Evolutionary conservation across 2,329 filamentous ascomycete genomes (phyloP).

Genomic region (Ceratocystis destructans): DNA sequence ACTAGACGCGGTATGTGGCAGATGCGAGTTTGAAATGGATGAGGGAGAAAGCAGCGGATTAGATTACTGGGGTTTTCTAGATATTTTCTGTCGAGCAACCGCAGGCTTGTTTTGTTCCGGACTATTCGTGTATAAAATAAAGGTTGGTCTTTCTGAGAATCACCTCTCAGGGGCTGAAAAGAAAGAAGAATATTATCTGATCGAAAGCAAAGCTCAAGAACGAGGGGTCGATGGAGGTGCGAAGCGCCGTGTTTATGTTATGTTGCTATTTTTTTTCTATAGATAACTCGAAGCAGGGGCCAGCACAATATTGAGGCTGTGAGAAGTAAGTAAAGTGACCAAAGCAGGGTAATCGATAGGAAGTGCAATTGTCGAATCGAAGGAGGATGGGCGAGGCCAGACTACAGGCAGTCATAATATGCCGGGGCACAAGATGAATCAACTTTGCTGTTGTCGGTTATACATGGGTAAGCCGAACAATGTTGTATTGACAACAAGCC

Average conservation of each 20-base stretch:
- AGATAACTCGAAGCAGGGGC: neutral
- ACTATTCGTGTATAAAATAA: neutral
- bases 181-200: neutral
- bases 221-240: neutral
- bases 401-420: neutral
- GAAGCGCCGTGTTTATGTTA: neutral
- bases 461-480: neutral
- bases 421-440: neutral
- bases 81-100: neutral
- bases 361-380: neutral
- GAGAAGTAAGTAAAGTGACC: neutral
- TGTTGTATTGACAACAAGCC: constrained; percentile 1
- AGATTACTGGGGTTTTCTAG: neutral
- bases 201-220: neutral
- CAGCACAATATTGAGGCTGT: neutral
- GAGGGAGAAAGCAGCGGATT: neutral
- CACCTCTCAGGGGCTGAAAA: neutral
- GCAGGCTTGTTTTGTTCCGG: neutral
- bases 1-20: neutral
- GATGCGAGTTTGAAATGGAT: neutral
- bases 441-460: neutral
- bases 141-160: neutral
- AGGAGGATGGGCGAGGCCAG: neutral
- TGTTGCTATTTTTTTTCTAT: neutral
- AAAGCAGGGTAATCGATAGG: neutral